phyloP scores from a whole-genome alignment of 2,329 filamentous ascomycete species.

The Neonectria hederae region DNA sequence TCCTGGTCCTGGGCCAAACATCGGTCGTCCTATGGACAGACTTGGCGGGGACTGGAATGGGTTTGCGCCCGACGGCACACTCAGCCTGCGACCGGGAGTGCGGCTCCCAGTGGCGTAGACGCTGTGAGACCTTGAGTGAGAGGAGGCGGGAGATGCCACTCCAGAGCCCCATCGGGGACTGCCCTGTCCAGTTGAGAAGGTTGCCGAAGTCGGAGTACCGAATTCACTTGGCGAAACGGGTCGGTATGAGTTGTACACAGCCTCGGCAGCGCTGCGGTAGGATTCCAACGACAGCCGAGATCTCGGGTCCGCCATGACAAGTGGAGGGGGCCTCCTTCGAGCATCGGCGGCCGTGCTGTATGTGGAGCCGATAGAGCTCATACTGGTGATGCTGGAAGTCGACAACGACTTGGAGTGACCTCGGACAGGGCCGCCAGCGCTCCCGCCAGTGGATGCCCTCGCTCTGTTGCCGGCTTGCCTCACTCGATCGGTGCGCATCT shows the following conservation, averaged over 20 bases:
- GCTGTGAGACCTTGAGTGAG: slow-evolving; percentile 74
- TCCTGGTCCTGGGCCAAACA: slow-evolving; percentile 60
- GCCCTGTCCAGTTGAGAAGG: slow-evolving; percentile 78
- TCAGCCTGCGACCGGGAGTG: slow-evolving; percentile 78
- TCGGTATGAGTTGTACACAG: slow-evolving; percentile 67
- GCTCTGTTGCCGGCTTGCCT: slow-evolving; percentile 77
- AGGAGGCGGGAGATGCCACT: slow-evolving; percentile 76
- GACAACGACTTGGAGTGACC: slow-evolving; percentile 89
- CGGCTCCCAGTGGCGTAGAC: slow-evolving; percentile 73
- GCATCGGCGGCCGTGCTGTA: slow-evolving; percentile 73
- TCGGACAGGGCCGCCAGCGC: slow-evolving; percentile 73
- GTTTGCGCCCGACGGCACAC: slow-evolving; percentile 79
- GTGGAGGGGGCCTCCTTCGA: slow-evolving; percentile 78
- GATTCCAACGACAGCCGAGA: slow-evolving; percentile 74
- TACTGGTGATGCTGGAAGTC: slow-evolving; percentile 84
- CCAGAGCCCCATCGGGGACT: slow-evolving; percentile 79
- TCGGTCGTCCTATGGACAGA: slow-evolving; percentile 64
- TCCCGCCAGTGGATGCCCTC: slow-evolving; percentile 80
- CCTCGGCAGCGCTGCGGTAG: slow-evolving; percentile 71
- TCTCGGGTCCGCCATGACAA: slow-evolving; percentile 83
- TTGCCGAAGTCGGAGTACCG: slow-evolving; percentile 84
- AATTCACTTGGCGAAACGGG: slow-evolving; percentile 77
- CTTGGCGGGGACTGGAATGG: slow-evolving; percentile 76
- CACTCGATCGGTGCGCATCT: slow-evolving; percentile 88
- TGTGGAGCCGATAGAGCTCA: slow-evolving; percentile 71